Percentiles rank a stretch among this genome's conserved stretches.
Conservation (phyloP, 139 green algal species). For the Tetradesmus obliquus region DNA sequence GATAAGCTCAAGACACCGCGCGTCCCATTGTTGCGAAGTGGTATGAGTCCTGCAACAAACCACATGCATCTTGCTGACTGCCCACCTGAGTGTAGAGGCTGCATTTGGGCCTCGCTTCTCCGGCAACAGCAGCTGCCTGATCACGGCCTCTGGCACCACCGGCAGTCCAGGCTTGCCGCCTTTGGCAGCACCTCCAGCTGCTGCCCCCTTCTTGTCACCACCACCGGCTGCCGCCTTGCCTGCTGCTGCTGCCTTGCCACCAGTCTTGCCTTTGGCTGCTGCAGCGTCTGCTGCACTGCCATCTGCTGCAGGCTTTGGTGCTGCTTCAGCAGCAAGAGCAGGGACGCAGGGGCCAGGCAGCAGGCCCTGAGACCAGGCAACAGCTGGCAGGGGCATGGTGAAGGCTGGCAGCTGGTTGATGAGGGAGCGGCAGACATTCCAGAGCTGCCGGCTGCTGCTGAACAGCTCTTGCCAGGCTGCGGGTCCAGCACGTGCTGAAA, state of each 20-base stretch:
- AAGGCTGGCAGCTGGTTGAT: constrained; percentile 58
- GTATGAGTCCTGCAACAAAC: background rate
- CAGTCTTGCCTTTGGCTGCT: background rate
- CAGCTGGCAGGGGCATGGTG: constrained; percentile 40
- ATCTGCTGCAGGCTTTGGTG: background rate
- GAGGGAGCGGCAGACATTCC: constrained; percentile 52
- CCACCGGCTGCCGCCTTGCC: constrained; percentile 3
- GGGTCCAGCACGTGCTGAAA: constrained; percentile 43
- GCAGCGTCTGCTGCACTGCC: background rate
- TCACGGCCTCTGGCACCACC: background rate
- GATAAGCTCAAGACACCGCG: no score
- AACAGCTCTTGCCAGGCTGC: constrained; percentile 57
- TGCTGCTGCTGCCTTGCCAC: background rate
- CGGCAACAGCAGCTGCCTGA: background rate
- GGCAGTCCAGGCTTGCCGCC: constrained; percentile 1
- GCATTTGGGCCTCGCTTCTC: background rate
- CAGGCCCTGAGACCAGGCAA: constrained; percentile 44
- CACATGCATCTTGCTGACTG: background rate
- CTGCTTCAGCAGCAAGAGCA: constrained; percentile 8
- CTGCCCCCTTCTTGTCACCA: constrained; percentile 1
- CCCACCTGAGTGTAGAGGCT: background rate
- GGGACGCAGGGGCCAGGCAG: constrained; percentile 8
- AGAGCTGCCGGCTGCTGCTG: constrained; percentile 54
- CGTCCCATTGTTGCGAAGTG: no score
- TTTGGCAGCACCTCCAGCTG: background rate